Evolutionary conservation across 148 eudicot genomes (phyloP).

Genomic region (Hydrangea macrophylla): DNA sequence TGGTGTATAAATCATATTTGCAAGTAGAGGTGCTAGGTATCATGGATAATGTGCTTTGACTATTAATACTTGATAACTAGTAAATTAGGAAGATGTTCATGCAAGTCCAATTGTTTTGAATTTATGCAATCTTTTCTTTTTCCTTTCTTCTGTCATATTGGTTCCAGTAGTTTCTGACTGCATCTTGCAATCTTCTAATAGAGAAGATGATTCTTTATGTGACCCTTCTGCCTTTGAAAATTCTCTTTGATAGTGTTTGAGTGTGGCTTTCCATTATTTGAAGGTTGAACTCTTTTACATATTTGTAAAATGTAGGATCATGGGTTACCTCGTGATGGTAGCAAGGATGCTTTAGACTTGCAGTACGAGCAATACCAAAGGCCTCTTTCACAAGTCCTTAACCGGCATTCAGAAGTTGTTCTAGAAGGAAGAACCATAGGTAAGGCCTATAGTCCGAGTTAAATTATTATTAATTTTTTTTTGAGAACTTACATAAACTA

Average conservation of each 20-base stretch:
- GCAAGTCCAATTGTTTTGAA: neutral
- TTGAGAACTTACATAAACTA: no score
- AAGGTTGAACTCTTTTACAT: neutral
- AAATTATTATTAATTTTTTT: neutral
- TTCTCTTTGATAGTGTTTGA: neutral
- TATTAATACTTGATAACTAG: neutral
- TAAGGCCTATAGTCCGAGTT: slow-evolving; percentile 24
- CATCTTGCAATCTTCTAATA: neutral
- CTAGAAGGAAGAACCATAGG: slow-evolving; percentile 92
- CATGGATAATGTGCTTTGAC: neutral
- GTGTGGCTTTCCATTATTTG: neutral
- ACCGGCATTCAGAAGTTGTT: slow-evolving; percentile 95
- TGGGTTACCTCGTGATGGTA: slow-evolving; percentile 58
- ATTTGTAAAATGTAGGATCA: slow-evolving; percentile 55
- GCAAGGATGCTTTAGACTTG: slow-evolving; percentile 51
- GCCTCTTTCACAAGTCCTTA: slow-evolving; percentile 73
- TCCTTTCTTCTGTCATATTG: neutral
- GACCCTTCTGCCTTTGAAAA: neutral
- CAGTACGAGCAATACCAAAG: slow-evolving; percentile 74
- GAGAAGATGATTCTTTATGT: neutral
- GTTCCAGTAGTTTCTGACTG: neutral
- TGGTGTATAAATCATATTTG: neutral
- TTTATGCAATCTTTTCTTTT: neutral
- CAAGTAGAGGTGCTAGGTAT: neutral
- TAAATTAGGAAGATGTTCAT: neutral